phyloP scores from a whole-genome alignment of 2,329 filamentous ascomycete species.

The Epichloe amarillans region DNA sequence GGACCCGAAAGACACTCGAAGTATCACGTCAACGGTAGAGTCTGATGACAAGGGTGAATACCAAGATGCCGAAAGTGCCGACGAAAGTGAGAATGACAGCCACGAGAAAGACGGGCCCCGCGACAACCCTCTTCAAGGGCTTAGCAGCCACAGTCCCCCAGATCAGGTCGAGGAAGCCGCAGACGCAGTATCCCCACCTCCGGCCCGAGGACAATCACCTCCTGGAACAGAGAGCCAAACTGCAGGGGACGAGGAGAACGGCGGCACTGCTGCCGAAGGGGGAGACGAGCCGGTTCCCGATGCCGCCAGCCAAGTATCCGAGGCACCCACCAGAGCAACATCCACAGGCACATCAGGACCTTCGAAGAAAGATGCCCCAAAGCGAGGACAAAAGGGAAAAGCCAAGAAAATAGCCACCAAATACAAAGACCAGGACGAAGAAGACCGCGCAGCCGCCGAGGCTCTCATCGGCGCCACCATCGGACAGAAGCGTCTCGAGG shows the following conservation, averaged over 20 bases:
- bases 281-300: slow-evolving; percentile 6
- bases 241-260: background rate
- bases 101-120: slow-evolving; percentile 16
- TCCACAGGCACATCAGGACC: background rate
- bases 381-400: slow-evolving; percentile 68
- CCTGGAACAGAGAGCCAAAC: background rate
- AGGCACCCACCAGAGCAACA: slow-evolving; percentile 8
- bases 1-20: slow-evolving; percentile 7
- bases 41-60: slow-evolving; percentile 15
- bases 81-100: slow-evolving; percentile 17
- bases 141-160: slow-evolving; percentile 9
- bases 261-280: background rate
- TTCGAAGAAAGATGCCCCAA: slow-evolving; percentile 32
- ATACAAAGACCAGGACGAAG: slow-evolving; percentile 89
- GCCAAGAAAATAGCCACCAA: slow-evolving; percentile 79
- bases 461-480: slow-evolving; percentile 68
- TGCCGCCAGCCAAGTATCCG: slow-evolving; percentile 7
- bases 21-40: slow-evolving; percentile 9
- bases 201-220: slow-evolving; percentile 10
- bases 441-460: slow-evolving; percentile 75
- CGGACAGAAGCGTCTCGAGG: slow-evolving; percentile 53
- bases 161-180: slow-evolving; percentile 15
- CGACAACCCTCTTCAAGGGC: slow-evolving; percentile 25
- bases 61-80: slow-evolving; percentile 12
- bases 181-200: slow-evolving; percentile 13